Evolutionary conservation across 2,329 filamentous ascomycete genomes (phyloP), one percentile per base, ranked within the genome.

Genomic region (Mycocentrospora acerina): DNA sequence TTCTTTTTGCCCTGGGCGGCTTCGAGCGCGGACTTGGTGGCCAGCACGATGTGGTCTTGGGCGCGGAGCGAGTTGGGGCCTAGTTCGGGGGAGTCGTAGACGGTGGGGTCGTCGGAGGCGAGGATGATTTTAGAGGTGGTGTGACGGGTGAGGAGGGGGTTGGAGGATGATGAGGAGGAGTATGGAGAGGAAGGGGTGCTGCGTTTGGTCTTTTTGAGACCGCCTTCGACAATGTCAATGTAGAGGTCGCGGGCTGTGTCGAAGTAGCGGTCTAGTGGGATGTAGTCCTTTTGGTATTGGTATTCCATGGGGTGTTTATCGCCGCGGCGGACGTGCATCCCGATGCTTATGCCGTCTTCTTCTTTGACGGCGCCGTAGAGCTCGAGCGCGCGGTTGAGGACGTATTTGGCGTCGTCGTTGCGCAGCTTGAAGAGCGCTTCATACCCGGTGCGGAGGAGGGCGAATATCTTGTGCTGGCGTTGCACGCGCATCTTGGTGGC

Each of bases 81-180:
- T 40, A 91, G 77, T 55, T 90, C 86, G 2, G 78, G 71, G 9
- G 81, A 73, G 15, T 79, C 74, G 57, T 88, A 85, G 16, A 93
- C 81, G 37, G 82, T 80, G 0, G 88, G 87, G 58, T 95, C 88
- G 60, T 95, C 89, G 0, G 87, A 90, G 4, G 88, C 87, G 17
- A 94, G 62, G 1, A 94, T 64, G 26, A 88, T 65, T 16, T 62
- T 66, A 39, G 71, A 54, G 25, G 62, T 38, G 5, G 52, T 60
- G 44, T 66, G 60, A 26, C 59, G 54, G 1, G 55, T 35, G 26
- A 46, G 36, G 24, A 61, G 48, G 6, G 46, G 15, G 19, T n/a
- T n/a, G n/a, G 60, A 75, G 71, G 22, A 69, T 32, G 10, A 30
- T 34, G 18, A 24, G 32, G n/a, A n/a, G n/a, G n/a, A n/a, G n/a